Evolutionary conservation across 148 eudicot genomes (phyloP).

Genomic region (Chenopodium formosanum): DNA sequence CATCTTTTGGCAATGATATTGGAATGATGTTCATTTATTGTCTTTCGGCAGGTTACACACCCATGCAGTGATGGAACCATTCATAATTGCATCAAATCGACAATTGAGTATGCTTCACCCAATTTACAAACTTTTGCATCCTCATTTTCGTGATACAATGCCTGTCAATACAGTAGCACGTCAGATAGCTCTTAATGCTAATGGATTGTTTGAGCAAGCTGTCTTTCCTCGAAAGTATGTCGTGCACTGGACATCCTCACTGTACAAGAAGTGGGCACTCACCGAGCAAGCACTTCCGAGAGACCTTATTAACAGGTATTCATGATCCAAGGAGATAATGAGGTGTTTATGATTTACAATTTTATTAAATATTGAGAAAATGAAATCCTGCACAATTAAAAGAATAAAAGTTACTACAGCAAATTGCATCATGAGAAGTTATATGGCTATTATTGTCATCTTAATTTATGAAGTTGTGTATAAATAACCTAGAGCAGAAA

Average conservation of each 20-base stretch:
- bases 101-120: constrained; percentile 85
- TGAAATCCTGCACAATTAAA: background rate
- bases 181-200: constrained; percentile 63
- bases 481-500: background rate
- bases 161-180: constrained; percentile 70
- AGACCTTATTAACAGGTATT: constrained; percentile 85
- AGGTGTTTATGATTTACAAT: background rate
- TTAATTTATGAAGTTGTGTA: background rate
- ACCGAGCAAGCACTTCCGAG: constrained; percentile 81
- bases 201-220: constrained; percentile 72
- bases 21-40: background rate
- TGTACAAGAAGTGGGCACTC: constrained; percentile 70
- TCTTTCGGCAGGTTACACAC: constrained; percentile 60
- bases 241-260: constrained; percentile 51
- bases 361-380: background rate
- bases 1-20: background rate
- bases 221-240: constrained; percentile 62
- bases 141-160: constrained; percentile 91
- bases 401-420: background rate
- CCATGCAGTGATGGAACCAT: constrained; percentile 81
- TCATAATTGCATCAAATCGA: constrained; percentile 77
- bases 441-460: background rate
- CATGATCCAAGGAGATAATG: background rate
- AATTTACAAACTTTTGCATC: constrained; percentile 71
- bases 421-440: background rate